phyloP scores from a whole-genome alignment of 495 filamentous ascomycete species.

The Astrothelium subdiscretum region DNA sequence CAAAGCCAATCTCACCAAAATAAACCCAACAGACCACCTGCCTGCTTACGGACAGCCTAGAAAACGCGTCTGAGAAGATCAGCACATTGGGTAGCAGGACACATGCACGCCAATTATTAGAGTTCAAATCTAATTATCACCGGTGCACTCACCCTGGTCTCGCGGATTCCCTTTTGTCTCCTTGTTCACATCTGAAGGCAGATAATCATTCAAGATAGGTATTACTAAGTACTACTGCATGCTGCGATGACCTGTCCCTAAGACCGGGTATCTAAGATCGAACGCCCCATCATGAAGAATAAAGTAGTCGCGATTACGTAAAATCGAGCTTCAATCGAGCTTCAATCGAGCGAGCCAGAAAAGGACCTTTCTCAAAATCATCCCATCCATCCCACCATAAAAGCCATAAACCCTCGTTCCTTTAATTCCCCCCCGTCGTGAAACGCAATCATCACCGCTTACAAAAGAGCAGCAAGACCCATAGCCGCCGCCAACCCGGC shows the following conservation, averaged over 20 bases:
- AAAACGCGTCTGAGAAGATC: too few species aligned
- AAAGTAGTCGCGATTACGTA: neutral
- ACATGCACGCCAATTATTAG: too few species aligned
- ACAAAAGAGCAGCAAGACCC: neutral
- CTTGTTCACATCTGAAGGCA: neutral
- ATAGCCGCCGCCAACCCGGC: neutral
- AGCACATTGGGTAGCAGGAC: too few species aligned
- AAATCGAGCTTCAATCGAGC: neutral
- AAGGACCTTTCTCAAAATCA: too few species aligned
- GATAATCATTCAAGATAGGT: neutral
- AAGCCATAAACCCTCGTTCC: neutral
- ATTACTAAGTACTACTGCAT: neutral
- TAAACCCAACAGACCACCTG: too few species aligned
- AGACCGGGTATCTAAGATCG: neutral
- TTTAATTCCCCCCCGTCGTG: neutral
- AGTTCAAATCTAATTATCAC: too few species aligned
- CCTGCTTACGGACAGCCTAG: too few species aligned
- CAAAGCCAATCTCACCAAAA: too few species aligned
- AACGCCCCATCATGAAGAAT: neutral
- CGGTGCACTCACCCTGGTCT: too few species aligned
- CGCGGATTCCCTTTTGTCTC: neutral
- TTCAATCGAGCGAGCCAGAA: too few species aligned
- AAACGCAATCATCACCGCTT: neutral
- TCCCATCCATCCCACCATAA: neutral
- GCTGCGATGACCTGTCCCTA: neutral